Conservation (phyloP, 768 basidiomycete genomes). For the Tylopilus sp. region DNA sequence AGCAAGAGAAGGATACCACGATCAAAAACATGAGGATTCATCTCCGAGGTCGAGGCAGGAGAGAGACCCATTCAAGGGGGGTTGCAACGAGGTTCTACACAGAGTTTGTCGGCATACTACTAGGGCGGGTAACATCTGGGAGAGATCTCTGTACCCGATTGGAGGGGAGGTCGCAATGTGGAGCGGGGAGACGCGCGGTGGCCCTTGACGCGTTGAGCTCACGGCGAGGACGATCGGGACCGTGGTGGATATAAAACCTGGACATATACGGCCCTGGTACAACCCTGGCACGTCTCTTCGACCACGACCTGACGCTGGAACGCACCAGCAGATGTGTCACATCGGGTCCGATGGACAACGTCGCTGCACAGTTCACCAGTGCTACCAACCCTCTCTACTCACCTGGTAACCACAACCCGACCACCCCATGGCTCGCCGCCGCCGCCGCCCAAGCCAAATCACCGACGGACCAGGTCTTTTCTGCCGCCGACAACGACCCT, state of each 20-base stretch:
- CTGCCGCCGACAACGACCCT: slow-evolving; percentile 39
- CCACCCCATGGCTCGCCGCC: slow-evolving; percentile 4
- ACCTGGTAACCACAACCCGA: slow-evolving; percentile 26
- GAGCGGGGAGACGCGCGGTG: slow-evolving; percentile 15
- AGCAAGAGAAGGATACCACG: slow-evolving; percentile 22
- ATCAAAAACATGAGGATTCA: slow-evolving; percentile 32
- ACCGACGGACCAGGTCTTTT: slow-evolving; percentile 29
- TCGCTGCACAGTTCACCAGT: slow-evolving; percentile 27
- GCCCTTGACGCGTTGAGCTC: slow-evolving; percentile 6
- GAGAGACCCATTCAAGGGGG: slow-evolving; percentile 17
- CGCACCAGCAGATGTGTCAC: slow-evolving; percentile 33
- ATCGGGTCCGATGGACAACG: slow-evolving; percentile 36
- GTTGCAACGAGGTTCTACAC: slow-evolving; percentile 20
- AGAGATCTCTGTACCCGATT: slow-evolving; percentile 13
- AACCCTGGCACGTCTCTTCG: slow-evolving; percentile 28
- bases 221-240: slow-evolving; percentile 15
- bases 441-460: slow-evolving; percentile 3
- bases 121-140: slow-evolving; percentile 13
- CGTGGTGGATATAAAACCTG: slow-evolving; percentile 30
- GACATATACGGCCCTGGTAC: slow-evolving; percentile 21
- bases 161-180: slow-evolving; percentile 11
- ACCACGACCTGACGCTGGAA: slow-evolving; percentile 27
- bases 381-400: slow-evolving; percentile 26
- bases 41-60: slow-evolving; percentile 31
- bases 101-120: slow-evolving; percentile 21